Evolutionary conservation across 352 stramenopile species (phyloP), one percentile per base, ranked within the genome.

Genomic region (Phytophthora vignae): DNA sequence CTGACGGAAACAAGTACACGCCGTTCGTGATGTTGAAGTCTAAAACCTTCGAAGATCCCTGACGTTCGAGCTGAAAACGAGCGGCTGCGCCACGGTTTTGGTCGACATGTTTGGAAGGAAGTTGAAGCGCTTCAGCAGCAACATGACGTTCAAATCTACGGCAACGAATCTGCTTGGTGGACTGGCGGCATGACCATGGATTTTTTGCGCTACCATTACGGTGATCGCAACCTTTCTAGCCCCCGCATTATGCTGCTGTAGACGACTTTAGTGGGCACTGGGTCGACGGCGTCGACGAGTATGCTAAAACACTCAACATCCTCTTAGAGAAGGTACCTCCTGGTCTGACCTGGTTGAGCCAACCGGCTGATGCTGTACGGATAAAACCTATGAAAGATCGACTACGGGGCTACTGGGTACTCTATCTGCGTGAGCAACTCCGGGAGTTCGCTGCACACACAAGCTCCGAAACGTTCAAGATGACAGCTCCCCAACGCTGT

Each of bases 1-100:
- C 59, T 8, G 31, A n/a, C 3, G 21, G 38, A 1, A 31, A 36
- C 17, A 65, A 56, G 31, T 58, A 58, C 15, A 29, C 44, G 5
- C 40, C 53, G 2, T 69, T 56, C 19, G 38, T 69, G 7, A 48
- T 48, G 40, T 14, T 48, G 40, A 48, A 48, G 15, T 40, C 40
- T 17, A n/a, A 48, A 48, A 19, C 40, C 40, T 48, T 48, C 12
- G 19, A 19, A 48, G 15, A 4, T 48, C 12, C 40, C 40, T 14
- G 12, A 48, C 15, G 40, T 48, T 48, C 40, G 40, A 19, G 40
- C 12, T 7, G 40, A 48, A 48, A 48, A 19, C 8, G 40, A 17
- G 15, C 40, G 40, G 12, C 1, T 48, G 15, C 40, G 40, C 6
- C 12, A 48, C 40, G 40, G 40, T 3, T 48, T 48, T 48, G 40